Percentiles rank a stretch among this genome's conserved stretches.
phyloP scores from a whole-genome alignment of 352 stramenopile genomes.

The Pythium oligandrum region DNA sequence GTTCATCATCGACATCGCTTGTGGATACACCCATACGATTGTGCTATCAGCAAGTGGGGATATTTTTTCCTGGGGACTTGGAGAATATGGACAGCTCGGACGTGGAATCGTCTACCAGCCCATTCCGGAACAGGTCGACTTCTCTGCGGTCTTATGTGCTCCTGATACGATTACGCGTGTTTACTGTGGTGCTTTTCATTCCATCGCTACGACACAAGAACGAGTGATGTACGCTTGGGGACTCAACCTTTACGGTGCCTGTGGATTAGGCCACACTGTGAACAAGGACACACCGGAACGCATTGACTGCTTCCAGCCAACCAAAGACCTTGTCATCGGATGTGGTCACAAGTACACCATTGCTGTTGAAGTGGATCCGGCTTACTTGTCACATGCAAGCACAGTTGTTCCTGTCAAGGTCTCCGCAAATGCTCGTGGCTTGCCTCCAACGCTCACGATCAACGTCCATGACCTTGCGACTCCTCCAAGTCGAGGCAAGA shows the following conservation, averaged over 20 bases:
- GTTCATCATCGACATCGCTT: constrained; percentile 61
- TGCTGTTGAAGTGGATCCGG: constrained; percentile 43
- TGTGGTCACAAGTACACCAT: constrained; percentile 85
- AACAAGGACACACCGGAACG: constrained; percentile 80
- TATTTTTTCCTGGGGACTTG: constrained; percentile 86
- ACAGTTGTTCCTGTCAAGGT: neutral
- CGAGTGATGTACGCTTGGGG: constrained; percentile 77
- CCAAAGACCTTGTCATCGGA: constrained; percentile 51
- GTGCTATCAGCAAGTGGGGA: constrained; percentile 72
- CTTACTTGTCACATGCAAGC: too few species aligned
- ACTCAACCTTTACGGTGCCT: constrained; percentile 76
- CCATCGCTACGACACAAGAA: constrained; percentile 50
- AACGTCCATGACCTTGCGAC: neutral
- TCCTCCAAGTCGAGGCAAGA: neutral
- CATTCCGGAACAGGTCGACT: constrained; percentile 56
- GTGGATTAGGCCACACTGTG: constrained; percentile 65
- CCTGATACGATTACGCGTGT: constrained; percentile 46
- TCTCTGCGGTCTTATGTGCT: constrained; percentile 34
- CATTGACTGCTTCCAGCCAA: constrained; percentile 62
- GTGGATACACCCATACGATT: constrained; percentile 86
- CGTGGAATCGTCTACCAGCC: constrained; percentile 84
- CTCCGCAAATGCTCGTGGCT: neutral
- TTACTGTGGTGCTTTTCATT: constrained; percentile 82
- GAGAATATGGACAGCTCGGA: constrained; percentile 88
- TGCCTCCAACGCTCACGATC: neutral